Evolutionary conservation across 805 yeast species (phyloP).

Genomic region (Wickerhamomyces bovis): DNA sequence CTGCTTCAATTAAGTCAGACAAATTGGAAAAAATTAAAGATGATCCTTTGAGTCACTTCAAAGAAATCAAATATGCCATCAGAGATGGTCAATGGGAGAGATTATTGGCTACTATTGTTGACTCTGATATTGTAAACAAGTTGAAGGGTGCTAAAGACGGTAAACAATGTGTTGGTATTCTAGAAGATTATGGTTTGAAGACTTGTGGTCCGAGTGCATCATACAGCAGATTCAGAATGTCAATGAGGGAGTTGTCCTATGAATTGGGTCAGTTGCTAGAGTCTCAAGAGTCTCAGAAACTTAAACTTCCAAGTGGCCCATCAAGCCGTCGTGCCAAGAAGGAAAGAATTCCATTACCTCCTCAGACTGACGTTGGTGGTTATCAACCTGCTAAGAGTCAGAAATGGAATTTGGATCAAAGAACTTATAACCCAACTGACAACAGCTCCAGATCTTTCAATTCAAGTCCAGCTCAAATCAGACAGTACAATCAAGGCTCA

Average conservation of each 20-base stretch:
- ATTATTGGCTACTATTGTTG: not conserved
- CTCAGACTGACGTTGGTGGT: slow-evolving; percentile 7
- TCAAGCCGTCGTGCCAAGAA: not conserved
- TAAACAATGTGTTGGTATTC: not conserved
- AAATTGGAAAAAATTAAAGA: not conserved
- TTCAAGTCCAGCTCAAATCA: not conserved
- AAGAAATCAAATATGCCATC: not conserved
- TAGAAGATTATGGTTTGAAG: not conserved
- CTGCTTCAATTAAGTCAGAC: not conserved
- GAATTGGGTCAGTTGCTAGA: not conserved
- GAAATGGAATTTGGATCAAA: slow-evolving; percentile 6
- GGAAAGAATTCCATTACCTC: slow-evolving; percentile 5
- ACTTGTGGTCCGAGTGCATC: not conserved
- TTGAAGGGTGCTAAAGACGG: not conserved
- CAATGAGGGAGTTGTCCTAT: not conserved
- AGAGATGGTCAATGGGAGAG: not conserved
- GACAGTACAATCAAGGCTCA: slow-evolving; percentile 5
- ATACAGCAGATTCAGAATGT: not conserved
- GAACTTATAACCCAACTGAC: not conserved
- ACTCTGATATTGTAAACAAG: not conserved
- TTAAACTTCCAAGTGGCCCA: not conserved
- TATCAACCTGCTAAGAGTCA: not conserved
- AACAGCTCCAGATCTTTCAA: not conserved
- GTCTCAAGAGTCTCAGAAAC: slow-evolving; percentile 1
- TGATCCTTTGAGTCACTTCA: not conserved